Evolutionary conservation across 352 stramenopile genomes (phyloP), one percentile per base, ranked within the genome.

Genomic region (Peronosclerospora sorghi): DNA sequence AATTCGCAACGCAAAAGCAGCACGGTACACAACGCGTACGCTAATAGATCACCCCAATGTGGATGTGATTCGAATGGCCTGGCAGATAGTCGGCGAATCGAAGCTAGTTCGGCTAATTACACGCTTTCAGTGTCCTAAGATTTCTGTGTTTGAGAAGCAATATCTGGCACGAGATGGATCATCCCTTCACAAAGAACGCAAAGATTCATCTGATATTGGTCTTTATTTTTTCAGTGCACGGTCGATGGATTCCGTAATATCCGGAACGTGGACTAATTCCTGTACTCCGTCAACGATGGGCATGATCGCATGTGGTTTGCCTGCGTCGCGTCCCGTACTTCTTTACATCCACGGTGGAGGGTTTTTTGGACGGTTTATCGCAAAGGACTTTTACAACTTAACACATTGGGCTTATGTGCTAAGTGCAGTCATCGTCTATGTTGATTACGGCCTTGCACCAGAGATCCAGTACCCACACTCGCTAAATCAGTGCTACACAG

Each of bases 351-450:
- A 94, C 32, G 83, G 83, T 15, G 83, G 83, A 8, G 83, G 80
- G 1, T 94, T 91, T 47, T 90, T 94, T 32, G 80, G 75, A 0
- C 70, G 77, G n/a, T 92, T 91, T 51, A 83, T 94, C 43, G 80
- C 77, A 8, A 88, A 87, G 40, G 82, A 94, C 45, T 78, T 80
- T 7, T 66, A 83, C 35, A 88, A 83, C 30, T 36, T 92, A 42
- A 83, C 71, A 1, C 49, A 62, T 17, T 94, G 81, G 83, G 75
- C 76, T 0, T 60, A 62, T 7, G 58, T 56, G 8, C 60, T 91
- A 8, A 73, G 79, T 14, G 75, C 66, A 2, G 75, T 91, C 8
- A 86, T 95, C 30, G 77, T 94, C 42, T 94, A 92, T 56, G 70
- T 93, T 21, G 78, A 95, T 51, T 95, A 95, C 30, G 68, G 65